Percentiles rank a stretch among this genome's conserved stretches.
Conservation (phyloP, 2,329 filamentous ascomycete species). For the Nigrospora oryzae region DNA sequence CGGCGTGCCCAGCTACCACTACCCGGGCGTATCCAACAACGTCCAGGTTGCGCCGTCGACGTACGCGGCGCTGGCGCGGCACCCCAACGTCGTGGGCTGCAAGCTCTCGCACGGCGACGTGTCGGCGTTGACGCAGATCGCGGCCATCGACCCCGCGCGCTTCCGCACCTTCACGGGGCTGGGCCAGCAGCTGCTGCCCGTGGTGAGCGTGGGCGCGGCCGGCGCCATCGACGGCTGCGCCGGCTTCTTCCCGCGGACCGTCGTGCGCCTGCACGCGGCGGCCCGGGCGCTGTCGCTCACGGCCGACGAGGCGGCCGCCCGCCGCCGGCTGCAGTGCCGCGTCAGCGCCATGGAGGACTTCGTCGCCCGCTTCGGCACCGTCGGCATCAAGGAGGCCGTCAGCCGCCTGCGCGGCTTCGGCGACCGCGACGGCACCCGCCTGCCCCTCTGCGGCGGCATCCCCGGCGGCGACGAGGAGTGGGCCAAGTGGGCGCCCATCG, state of each 20-base stretch:
- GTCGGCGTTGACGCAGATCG: constrained; percentile 54
- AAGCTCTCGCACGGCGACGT: constrained; percentile 63
- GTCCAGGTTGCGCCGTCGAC: constrained; percentile 50
- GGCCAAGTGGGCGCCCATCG: constrained; percentile 39
- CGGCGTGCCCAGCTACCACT: constrained; percentile 43
- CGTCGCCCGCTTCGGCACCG: constrained; percentile 49
- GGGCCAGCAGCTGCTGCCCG: constrained; percentile 56
- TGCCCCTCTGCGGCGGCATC: constrained; percentile 51
- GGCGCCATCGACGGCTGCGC: constrained; percentile 31
- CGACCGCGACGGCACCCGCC: constrained; percentile 47
- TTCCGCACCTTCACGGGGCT: constrained; percentile 58
- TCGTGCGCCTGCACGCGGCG: constrained; percentile 46
- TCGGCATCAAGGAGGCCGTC: constrained; percentile 59
- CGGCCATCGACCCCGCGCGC: constrained; percentile 45
- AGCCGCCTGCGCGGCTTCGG: constrained; percentile 51
- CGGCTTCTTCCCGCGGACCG: constrained; percentile 50
- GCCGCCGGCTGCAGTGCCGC: constrained; percentile 49
- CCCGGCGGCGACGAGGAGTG: constrained; percentile 49
- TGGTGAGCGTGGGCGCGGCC: constrained; percentile 21
- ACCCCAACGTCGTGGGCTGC: constrained; percentile 60
- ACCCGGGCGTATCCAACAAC: constrained; percentile 60
- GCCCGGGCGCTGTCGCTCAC: constrained; percentile 15
- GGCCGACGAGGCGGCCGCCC: constrained; percentile 36
- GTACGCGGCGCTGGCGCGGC: constrained; percentile 46
- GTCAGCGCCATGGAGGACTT: constrained; percentile 55